Percentiles rank a stretch among this genome's conserved stretches.
Evolutionary conservation across 208 protist genomes (phyloP).

Genomic region (Angomonas deanei): DNA sequence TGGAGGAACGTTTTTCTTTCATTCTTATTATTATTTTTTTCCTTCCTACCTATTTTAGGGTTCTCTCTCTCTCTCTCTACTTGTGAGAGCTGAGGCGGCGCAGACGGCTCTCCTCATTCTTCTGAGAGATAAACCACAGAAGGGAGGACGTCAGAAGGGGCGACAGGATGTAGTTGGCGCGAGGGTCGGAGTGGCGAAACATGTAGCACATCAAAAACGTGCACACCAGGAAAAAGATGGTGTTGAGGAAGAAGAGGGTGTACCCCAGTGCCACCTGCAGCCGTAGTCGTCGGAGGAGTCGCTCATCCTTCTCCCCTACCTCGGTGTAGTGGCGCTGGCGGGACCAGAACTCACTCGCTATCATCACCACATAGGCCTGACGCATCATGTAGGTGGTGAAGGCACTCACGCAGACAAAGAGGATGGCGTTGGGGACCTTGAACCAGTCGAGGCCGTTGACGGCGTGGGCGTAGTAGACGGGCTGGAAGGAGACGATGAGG

Average conservation of each 20-base stretch:
- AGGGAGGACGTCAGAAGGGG: slow-evolving; percentile 71
- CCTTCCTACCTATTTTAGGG: no score
- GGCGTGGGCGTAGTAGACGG: slow-evolving; percentile 80
- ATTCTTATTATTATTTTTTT: slow-evolving; percentile 9
- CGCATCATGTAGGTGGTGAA: slow-evolving; percentile 71
- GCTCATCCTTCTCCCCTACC: slow-evolving; percentile 52
- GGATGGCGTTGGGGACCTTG: slow-evolving; percentile 32
- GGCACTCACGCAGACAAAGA: slow-evolving; percentile 51
- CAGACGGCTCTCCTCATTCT: slow-evolving; percentile 89
- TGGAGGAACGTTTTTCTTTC: slow-evolving; percentile 1
- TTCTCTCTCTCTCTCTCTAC: slow-evolving; percentile 23
- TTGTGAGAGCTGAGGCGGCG: slow-evolving; percentile 78
- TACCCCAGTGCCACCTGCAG: slow-evolving; percentile 79
- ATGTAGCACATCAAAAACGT: slow-evolving; percentile 77
- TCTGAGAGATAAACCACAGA: slow-evolving; percentile 83
- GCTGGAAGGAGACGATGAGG: slow-evolving; percentile 68
- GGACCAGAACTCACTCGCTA: slow-evolving; percentile 83
- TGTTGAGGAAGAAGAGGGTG: slow-evolving; percentile 82
- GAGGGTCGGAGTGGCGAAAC: slow-evolving; percentile 79
- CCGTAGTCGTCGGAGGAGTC: slow-evolving; percentile 61
- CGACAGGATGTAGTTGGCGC: slow-evolving; percentile 71
- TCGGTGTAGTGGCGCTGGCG: slow-evolving; percentile 85
- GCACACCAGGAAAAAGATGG: slow-evolving; percentile 69
- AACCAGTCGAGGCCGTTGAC: slow-evolving; percentile 75
- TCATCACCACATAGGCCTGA: slow-evolving; percentile 84